Conservation (phyloP, 441 rosid genomes). For the Kokia cookei region DNA sequence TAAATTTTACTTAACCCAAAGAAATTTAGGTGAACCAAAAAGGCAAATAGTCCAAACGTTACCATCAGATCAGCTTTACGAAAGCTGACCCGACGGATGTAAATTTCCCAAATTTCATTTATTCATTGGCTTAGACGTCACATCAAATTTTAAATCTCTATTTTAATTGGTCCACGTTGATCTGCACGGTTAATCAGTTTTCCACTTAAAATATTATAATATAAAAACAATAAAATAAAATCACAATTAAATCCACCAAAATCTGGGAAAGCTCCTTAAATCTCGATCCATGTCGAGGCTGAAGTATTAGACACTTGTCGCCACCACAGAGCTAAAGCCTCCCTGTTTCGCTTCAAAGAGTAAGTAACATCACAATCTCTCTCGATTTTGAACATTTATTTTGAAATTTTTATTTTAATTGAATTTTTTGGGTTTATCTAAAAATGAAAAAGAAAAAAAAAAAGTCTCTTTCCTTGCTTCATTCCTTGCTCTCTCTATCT, state of each 20-base stretch:
- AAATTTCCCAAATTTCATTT: conserved; percentile 17
- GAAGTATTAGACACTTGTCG: conserved; percentile 60
- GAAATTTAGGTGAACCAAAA: too few species aligned
- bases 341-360: conserved; percentile 3
- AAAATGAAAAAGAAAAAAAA: conserved; percentile 11
- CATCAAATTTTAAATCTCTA: background rate
- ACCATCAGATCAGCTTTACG: conserved; percentile 18
- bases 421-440: background rate
- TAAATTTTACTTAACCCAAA: too few species aligned
- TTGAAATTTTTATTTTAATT: background rate
- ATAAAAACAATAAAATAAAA: background rate
- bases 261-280: conserved; percentile 32
- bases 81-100: conserved; percentile 26
- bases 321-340: conserved; percentile 18
- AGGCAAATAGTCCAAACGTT: background rate
- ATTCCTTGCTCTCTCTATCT: background rate
- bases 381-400: background rate
- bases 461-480: background rate
- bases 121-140: too few species aligned
- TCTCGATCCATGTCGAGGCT: conserved; percentile 52
- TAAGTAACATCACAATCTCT: conserved; percentile 20
- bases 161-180: conserved; percentile 49
- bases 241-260: conserved; percentile 15
- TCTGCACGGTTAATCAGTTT: conserved; percentile 21
- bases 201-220: conserved; percentile 8